Percentiles rank a stretch among this genome's conserved stretches.
Evolutionary conservation across 2,329 filamentous ascomycete species (phyloP).

Genomic region (Fusarium tjaetaba): DNA sequence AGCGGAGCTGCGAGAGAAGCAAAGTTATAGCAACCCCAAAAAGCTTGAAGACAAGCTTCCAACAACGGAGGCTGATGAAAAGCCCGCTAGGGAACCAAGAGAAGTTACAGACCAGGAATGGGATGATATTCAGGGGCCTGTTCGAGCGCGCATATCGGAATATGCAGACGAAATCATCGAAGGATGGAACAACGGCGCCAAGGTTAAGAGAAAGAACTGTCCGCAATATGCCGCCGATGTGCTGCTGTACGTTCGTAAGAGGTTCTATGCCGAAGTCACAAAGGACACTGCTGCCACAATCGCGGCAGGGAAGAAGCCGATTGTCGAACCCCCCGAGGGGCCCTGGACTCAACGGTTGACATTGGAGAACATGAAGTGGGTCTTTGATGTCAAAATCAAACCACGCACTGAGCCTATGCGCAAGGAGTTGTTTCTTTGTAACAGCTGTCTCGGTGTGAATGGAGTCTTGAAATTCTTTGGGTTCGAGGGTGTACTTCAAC

Average conservation of each 20-base stretch:
- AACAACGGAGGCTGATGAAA: background rate
- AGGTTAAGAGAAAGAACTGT: constrained; percentile 70
- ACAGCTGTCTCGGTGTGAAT: constrained; percentile 63
- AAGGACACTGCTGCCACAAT: constrained; percentile 61
- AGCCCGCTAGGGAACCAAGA: constrained; percentile 42
- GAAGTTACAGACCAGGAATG: constrained; percentile 74
- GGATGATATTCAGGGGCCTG: constrained; percentile 74
- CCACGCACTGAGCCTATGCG: constrained; percentile 71
- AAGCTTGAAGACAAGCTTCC: constrained; percentile 48
- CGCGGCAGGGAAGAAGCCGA: constrained; percentile 56
- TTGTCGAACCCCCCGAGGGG: constrained; percentile 60
- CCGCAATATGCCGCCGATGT: constrained; percentile 78
- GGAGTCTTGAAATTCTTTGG: constrained; percentile 73
- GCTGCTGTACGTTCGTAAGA: constrained; percentile 71
- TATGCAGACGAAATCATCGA: constrained; percentile 78
- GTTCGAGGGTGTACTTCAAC: constrained; percentile 83
- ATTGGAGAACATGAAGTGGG: constrained; percentile 87
- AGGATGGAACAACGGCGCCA: constrained; percentile 71
- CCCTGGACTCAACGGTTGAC: constrained; percentile 71
- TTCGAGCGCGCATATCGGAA: constrained; percentile 70
- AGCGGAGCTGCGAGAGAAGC: constrained; percentile 68
- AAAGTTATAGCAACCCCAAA: constrained; percentile 46
- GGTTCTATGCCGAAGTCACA: constrained; percentile 71
- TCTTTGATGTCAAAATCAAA: constrained; percentile 82
- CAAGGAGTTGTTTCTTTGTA: constrained; percentile 81